These are phyloP conservation scores for Achaetomium macrosporum DNA, from an alignment of 2,329 filamentous ascomycete species.

Conservation along the genomic window DNA sequence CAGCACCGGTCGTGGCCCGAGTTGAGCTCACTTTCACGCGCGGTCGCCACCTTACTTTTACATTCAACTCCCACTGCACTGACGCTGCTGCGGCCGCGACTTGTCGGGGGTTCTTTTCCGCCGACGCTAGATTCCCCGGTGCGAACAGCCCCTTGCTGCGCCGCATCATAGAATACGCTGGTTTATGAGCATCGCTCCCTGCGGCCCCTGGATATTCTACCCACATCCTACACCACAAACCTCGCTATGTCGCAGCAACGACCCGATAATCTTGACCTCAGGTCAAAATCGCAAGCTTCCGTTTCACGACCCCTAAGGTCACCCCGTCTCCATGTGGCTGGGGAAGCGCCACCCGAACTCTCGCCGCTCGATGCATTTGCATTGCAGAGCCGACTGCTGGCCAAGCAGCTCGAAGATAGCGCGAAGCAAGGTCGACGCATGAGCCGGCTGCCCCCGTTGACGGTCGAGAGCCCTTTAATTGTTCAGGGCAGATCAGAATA, in stretches of 20 bases:
- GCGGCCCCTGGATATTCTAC: conserved; percentile 5
- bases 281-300: conserved; percentile 51
- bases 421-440: conserved; percentile 62
- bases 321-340: conserved; percentile 70
- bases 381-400: conserved; percentile 80
- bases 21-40: conserved; percentile 29
- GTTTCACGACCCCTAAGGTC: conserved; percentile 56
- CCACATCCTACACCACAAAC: neutral
- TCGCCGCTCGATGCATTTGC: conserved; percentile 95
- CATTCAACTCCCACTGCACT: neutral
- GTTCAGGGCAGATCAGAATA: conserved; percentile 71
- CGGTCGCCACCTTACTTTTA: neutral
- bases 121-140: conserved; percentile 1
- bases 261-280: conserved; percentile 54
- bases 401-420: conserved; percentile 77
- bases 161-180: neutral
- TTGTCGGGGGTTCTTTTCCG: conserved; percentile 9
- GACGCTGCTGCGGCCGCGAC: conserved; percentile 5
- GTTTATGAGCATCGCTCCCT: neutral
- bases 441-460: conserved; percentile 78
- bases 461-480: conserved; percentile 74
- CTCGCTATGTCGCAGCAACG: conserved; percentile 46
- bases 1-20: conserved; percentile 16
- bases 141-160: neutral
- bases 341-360: conserved; percentile 79